A percentile compares a stretch with the other conserved stretches of the same genome.
Conservation (phyloP, 208 protist genomes). For the Wallacemonas sp. region DNA sequence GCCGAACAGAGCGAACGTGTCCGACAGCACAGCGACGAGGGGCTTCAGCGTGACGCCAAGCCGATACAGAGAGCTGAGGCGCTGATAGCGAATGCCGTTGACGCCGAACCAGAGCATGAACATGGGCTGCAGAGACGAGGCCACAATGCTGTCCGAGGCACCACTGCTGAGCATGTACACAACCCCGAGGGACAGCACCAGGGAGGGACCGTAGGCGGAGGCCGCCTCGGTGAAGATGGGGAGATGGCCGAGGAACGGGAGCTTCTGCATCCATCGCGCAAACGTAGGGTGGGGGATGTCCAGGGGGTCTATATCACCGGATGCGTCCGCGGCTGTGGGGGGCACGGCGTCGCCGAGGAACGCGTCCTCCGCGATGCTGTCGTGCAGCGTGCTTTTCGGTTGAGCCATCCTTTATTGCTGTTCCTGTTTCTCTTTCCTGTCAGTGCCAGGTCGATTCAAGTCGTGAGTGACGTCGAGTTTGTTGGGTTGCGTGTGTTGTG, state of each 20-base stretch:
- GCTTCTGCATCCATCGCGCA: neutral
- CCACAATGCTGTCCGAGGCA: constrained; percentile 28
- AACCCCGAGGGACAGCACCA: constrained; percentile 27
- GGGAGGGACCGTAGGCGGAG: constrained; percentile 27
- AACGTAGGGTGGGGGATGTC: constrained; percentile 1
- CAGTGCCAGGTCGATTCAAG: no score
- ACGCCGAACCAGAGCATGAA: constrained; percentile 26
- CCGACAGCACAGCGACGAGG: constrained; percentile 30
- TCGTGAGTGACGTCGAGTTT: no score
- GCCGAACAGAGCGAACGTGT: constrained; percentile 34
- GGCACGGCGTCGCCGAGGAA: no score
- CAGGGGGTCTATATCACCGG: neutral
- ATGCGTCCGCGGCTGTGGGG: neutral
- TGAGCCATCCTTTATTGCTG: no score
- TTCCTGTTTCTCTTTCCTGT: neutral
- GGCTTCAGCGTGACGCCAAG: constrained; percentile 39
- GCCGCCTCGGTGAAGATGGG: constrained; percentile 25
- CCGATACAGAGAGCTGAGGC: constrained; percentile 19
- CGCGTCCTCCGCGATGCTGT: neutral
- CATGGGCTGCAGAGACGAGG: constrained; percentile 19
- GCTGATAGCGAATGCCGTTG: constrained; percentile 32
- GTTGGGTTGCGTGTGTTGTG: no score
- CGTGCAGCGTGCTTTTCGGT: no score
- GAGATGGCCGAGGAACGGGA: constrained; percentile 26
- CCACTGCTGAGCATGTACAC: constrained; percentile 41